A percentile compares a stretch with the other conserved stretches of the same genome.
phyloP scores from a whole-genome alignment of 495 filamentous ascomycete genomes.

The Penicillium daleae region DNA sequence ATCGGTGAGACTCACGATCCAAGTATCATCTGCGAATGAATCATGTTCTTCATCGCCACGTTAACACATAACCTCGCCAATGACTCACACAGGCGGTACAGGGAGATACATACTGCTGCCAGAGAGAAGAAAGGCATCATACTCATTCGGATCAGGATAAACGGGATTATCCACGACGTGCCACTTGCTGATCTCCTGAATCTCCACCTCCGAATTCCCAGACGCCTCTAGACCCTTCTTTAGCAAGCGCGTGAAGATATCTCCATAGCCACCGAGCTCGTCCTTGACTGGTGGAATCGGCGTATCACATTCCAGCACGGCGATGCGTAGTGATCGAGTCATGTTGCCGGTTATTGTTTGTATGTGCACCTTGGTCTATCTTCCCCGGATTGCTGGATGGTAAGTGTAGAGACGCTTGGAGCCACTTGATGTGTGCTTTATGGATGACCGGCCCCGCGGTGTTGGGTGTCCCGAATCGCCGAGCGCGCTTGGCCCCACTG shows the following conservation, averaged over 20 bases:
- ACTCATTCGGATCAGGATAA: constrained; percentile 66
- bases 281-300: constrained; percentile 57
- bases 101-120: constrained; percentile 59
- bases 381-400: background rate
- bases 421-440: background rate
- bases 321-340: constrained; percentile 60
- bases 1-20: constrained; percentile 72
- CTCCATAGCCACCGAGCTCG: constrained; percentile 70
- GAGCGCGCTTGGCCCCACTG: constrained; percentile 7
- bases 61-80: background rate
- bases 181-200: constrained; percentile 57
- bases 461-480: background rate
- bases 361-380: background rate
- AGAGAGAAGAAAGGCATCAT: constrained; percentile 77
- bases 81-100: background rate
- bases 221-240: constrained; percentile 43
- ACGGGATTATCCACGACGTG: constrained; percentile 60
- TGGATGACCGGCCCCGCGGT: background rate
- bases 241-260: constrained; percentile 70
- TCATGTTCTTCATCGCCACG: constrained; percentile 44
- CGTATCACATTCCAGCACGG: constrained; percentile 79
- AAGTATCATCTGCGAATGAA: constrained; percentile 65
- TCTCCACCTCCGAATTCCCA: constrained; percentile 23
- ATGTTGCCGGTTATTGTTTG: constrained; percentile 12
- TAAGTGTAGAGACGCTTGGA: background rate